A percentile compares a stretch with the other conserved stretches of the same genome.
phyloP scores from a whole-genome alignment of 1,284 basidiomycete species.

The Cryptococcus neoformans region DNA sequence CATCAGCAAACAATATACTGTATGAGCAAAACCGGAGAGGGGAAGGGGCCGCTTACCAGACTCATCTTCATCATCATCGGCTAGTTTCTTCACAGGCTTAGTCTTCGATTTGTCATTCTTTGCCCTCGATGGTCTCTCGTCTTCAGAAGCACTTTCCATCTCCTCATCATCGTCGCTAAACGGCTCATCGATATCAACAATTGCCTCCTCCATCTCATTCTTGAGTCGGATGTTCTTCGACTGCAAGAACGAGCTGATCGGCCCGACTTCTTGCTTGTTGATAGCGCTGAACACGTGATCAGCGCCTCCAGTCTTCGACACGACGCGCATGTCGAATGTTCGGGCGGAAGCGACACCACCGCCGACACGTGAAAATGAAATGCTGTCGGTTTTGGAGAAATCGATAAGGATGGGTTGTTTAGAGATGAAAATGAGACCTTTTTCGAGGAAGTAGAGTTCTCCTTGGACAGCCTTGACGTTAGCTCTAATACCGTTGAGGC shows the following conservation, averaged over 20 bases:
- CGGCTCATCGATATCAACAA: constrained; percentile 60
- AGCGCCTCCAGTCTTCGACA: constrained; percentile 68
- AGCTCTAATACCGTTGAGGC: constrained; percentile 70
- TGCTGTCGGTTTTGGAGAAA: constrained; percentile 85
- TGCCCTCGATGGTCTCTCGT: constrained; percentile 35
- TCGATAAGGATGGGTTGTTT: constrained; percentile 93
- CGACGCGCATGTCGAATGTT: constrained; percentile 92
- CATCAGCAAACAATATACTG: neutral
- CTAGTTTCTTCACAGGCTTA: constrained; percentile 46
- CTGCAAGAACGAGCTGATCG: constrained; percentile 77
- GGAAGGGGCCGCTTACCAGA: constrained; percentile 59
- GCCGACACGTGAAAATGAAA: constrained; percentile 94
- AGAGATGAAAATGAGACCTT: constrained; percentile 96
- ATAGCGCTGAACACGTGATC: constrained; percentile 90
- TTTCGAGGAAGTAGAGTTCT: constrained; percentile 96
- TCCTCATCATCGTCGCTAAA: constrained; percentile 79
- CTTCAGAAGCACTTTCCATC: constrained; percentile 40
- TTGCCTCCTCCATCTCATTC: constrained; percentile 94
- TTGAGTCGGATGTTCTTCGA: constrained; percentile 91
- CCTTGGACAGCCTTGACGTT: constrained; percentile 98
- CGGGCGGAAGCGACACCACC: constrained; percentile 81
- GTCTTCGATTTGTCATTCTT: constrained; percentile 50
- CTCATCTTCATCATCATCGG: constrained; percentile 72
- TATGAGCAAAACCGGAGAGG: neutral
- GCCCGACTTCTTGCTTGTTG: constrained; percentile 92